Base-by-base conservation (phyloP, 108 stramenopile genomes). In the Thalassiosira profunda region DNA sequence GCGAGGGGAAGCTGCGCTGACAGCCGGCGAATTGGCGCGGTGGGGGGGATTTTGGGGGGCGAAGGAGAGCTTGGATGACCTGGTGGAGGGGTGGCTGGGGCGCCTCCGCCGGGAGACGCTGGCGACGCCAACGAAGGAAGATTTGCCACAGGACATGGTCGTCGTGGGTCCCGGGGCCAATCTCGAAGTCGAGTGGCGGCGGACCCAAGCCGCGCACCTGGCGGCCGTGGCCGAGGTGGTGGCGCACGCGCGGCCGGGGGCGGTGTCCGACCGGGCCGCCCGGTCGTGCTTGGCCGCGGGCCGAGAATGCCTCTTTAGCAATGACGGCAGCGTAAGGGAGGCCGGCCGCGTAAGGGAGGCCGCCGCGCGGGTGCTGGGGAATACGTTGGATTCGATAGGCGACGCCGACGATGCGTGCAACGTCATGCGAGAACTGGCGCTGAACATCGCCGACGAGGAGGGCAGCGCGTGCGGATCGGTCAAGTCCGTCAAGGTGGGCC, bases 1-100 rank as follows among this genome's bases (percentile, higher is more conserved):
- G n/a, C 40, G 67, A 21, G 67, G 69, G 24, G 67, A 76, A 30
- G 66, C 75, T 14, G 63, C 62, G 25, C 47, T 54, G 37, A 76
- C 75, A 15, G 75, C 66, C 17, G 75, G 75, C 0, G 55, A 62
- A 57, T 41, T 76, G 42, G 75, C 75, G 3, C 62, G 63, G 33
- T 76, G 75, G 75, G 75, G 75, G n/a, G 75, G 75, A 12, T 59
- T 76, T 11, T 76, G 53, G 52, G 75, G 67, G n/a, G 63, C 63
- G 67, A 10, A 35, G 4, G 67, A 62, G 26, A 56, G 67, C 14
- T 47, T 76, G 43, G 75, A 76, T 48, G 54, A 43, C n/a, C 40
- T 76, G 26, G 35, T 76, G 21, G 47, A 60, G 8, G 54, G 57
- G 42, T 76, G 60, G 61, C 45, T 76, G 15, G 63, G 71, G 71